Evolutionary conservation across 169 alveolate species (phyloP), one percentile per base, ranked within the genome.

Genomic region (Babesia sp.): DNA sequence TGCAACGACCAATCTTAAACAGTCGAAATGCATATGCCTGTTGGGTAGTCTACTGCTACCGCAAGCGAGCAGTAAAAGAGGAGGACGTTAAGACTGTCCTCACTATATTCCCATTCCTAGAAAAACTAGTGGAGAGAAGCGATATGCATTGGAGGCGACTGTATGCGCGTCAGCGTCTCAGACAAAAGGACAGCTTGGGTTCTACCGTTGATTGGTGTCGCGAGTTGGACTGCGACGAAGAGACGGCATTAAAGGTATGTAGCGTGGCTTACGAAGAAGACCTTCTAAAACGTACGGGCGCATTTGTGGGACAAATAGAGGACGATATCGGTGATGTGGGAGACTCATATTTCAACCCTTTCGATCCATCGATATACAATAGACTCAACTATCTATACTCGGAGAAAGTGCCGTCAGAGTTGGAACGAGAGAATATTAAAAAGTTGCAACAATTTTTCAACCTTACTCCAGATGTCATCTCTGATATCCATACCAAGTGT

Each of bases 1-100:
- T 44, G 22, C 31, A 37, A 6, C 51, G 71, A 33, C 58, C 71
- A 4, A 44, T 77, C 3, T 28, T 77, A 0, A 34, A 46, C 28
- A 67, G 79, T 33, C 1, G 42, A 29, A 11, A 24, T 29, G 71
- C 76, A 6, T 77, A 77, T 68, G 64, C 70, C 18, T 66, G 69
- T 6, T 77, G 86, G 86, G 64, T 77, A 3, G 42, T 69, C 31
- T 77, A 77, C 51, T 61, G 76, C 55, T 77, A 77, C 67, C 61
- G 86, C 37, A 77, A 66, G 48, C 18, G 86, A 26, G 73, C 41
- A 9, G 71, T 64, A 22, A 68, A 33, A 0, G 53, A 33, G 22
- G 42, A 53, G 1, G 68, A 77, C 22, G 50, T 44, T 41, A 45
- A 77, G 45, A 64, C 70, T 14, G 56, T 68, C 28, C 58, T 77